Percentiles rank a stretch among this genome's conserved stretches.
phyloP scores from a whole-genome alignment of 2,329 filamentous ascomycete species.

The Coniochaeta sp. region DNA sequence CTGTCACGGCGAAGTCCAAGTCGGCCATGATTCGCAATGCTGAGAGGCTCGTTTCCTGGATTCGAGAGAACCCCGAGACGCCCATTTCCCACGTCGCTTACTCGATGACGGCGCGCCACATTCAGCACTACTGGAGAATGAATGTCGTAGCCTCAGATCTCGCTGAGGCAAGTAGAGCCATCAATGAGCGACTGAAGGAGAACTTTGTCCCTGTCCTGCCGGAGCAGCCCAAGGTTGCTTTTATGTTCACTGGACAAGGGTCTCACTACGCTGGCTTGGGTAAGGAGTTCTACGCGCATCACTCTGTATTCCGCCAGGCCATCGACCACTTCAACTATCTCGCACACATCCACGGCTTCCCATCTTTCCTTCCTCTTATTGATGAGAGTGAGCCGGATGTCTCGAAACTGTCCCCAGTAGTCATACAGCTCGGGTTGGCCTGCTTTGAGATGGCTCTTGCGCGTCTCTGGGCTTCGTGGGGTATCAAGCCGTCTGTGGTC shows the following conservation, averaged over 20 bases:
- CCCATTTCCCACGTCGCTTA: slow-evolving; percentile 55
- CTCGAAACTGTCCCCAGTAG: slow-evolving; percentile 39
- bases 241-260: slow-evolving; percentile 52
- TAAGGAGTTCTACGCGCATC: slow-evolving; percentile 40
- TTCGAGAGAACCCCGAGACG: slow-evolving; percentile 43
- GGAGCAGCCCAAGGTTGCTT: slow-evolving; percentile 39
- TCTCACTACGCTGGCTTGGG: slow-evolving; percentile 46
- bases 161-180: slow-evolving; percentile 32
- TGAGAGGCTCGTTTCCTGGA: slow-evolving; percentile 44
- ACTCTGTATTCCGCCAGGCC: slow-evolving; percentile 40
- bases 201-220: slow-evolving; percentile 34
- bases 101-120: slow-evolving; percentile 59
- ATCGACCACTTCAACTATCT: slow-evolving; percentile 52
- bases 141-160: slow-evolving; percentile 36
- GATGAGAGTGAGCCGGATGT: slow-evolving; percentile 37
- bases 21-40: slow-evolving; percentile 52
- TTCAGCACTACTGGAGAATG: slow-evolving; percentile 53
- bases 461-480: slow-evolving; percentile 49
- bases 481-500: slow-evolving; percentile 46
- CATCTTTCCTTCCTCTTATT: slow-evolving; percentile 47
- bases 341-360: slow-evolving; percentile 41
- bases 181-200: slow-evolving; percentile 33
- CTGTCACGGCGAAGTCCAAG: slow-evolving; percentile 50
- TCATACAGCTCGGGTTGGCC: slow-evolving; percentile 46
- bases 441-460: slow-evolving; percentile 52